Evolutionary conservation across 768 basidiomycete species (phyloP).

Genomic region (Boletus tylopilopsis): DNA sequence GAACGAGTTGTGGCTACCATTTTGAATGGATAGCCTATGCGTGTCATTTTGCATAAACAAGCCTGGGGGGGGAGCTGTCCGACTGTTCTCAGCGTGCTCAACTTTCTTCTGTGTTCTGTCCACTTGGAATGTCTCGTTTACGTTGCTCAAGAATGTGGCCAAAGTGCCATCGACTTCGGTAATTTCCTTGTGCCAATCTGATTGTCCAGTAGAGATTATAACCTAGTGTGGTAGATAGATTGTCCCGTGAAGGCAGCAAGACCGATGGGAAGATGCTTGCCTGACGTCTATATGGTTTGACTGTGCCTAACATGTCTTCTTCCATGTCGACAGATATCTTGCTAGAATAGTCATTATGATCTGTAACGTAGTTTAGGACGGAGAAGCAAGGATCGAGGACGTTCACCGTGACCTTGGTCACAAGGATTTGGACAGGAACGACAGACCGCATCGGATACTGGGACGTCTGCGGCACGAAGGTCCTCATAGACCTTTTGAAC

Average conservation of each 20-base stretch:
- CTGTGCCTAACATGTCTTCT: conserved; percentile 77
- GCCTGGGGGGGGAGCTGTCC: conserved; percentile 36
- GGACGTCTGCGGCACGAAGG: conserved; percentile 57
- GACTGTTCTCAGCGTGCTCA: conserved; percentile 3
- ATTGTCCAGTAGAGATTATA: conserved; percentile 84
- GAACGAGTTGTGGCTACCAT: conserved; percentile 77
- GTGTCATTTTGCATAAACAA: conserved; percentile 57
- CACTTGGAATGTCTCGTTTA: conserved; percentile 16
- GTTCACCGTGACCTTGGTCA: conserved; percentile 65
- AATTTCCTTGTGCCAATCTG: conserved; percentile 84
- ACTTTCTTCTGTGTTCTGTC: neutral
- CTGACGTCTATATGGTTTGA: conserved; percentile 82
- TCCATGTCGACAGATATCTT: conserved; percentile 78
- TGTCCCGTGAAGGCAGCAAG: neutral
- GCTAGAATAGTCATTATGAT: conserved; percentile 69
- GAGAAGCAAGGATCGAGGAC: conserved; percentile 24
- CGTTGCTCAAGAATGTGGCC: conserved; percentile 49
- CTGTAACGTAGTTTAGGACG: conserved; percentile 34
- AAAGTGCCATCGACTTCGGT: conserved; percentile 68
- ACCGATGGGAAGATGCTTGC: conserved; percentile 34
- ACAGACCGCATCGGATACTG: conserved; percentile 66
- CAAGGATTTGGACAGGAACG: conserved; percentile 74
- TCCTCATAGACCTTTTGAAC: conserved; percentile 42
- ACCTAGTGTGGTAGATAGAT: conserved; percentile 49
- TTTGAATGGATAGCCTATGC: conserved; percentile 65